These are phyloP conservation scores for Termitomyces sp. DNA, from an alignment of 768 basidiomycete species.

Conservation along the genomic window DNA sequence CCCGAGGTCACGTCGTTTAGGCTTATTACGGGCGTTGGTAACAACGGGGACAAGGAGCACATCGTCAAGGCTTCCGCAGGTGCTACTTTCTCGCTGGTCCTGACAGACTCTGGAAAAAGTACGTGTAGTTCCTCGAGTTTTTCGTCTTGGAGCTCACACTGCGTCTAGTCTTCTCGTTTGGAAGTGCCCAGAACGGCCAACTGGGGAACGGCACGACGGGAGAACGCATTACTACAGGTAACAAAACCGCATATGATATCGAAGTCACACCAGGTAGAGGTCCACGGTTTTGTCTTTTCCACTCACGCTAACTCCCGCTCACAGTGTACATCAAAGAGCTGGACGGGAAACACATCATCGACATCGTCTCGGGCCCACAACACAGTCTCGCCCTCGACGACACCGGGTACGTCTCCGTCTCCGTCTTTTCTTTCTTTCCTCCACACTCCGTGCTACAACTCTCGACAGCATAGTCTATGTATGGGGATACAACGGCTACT, in stretches of 20 bases:
- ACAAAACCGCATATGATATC: conserved; percentile 79
- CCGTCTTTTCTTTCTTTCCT: neutral
- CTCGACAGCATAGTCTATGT: conserved; percentile 64
- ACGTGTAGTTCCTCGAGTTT: conserved; percentile 10
- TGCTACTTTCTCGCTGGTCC: conserved; percentile 75
- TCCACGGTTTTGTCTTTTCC: neutral
- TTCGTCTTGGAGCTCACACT: neutral
- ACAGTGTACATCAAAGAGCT: conserved; percentile 74
- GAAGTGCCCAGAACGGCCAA: conserved; percentile 90
- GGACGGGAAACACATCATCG: conserved; percentile 68
- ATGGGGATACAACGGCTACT: conserved; percentile 91
- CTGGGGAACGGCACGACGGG: conserved; percentile 91
- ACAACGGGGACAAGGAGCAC: conserved; percentile 55
- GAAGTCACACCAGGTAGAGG: conserved; percentile 61
- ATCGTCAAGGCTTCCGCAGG: conserved; percentile 78
- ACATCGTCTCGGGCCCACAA: conserved; percentile 84
- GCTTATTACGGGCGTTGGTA: conserved; percentile 50
- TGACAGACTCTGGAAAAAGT: conserved; percentile 83
- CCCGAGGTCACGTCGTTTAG: conserved; percentile 68
- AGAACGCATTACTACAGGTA: conserved; percentile 84
- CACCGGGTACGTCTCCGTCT: conserved; percentile 48
- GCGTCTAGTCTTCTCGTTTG: conserved; percentile 76
- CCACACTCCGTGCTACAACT: neutral
- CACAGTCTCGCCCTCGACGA: conserved; percentile 80
- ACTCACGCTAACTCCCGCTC: neutral